phyloP scores from a whole-genome alignment of 192 early-diverging fungal species.

The Entomortierella beljakovae region DNA sequence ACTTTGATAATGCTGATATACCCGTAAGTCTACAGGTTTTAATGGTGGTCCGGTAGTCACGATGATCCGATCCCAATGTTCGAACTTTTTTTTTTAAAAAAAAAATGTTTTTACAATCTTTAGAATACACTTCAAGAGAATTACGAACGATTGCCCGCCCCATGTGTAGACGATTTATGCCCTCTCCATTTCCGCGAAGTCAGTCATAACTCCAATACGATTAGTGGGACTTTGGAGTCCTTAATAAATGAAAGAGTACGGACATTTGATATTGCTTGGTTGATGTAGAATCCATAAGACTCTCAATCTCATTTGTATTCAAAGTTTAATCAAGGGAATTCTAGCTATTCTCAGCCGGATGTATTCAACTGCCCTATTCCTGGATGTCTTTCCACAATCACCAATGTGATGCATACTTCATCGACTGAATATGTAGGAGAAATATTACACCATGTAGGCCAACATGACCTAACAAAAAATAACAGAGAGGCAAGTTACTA shows the following conservation, averaged over 20 bases:
- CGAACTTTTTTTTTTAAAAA: not conserved
- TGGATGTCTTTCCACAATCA: constrained; percentile 1
- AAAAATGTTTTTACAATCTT: not conserved
- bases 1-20: not conserved
- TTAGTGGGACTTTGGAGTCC: not conserved
- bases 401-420: not conserved
- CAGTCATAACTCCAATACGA: not conserved
- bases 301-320: not conserved
- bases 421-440: not conserved
- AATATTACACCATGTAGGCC: constrained; percentile 4
- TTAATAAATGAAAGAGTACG: constrained; percentile 1
- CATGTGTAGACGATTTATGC: constrained; percentile 7
- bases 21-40: not conserved
- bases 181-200: not conserved
- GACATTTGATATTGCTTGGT: not conserved
- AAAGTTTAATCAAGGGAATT: not conserved
- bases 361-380: constrained; percentile 12
- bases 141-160: constrained; percentile 13
- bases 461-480: constrained; percentile 9
- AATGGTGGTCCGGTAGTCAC: too few species aligned
- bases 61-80: too few species aligned
- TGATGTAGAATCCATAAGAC: not conserved
- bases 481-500: constrained; percentile 6
- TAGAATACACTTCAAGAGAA: not conserved
- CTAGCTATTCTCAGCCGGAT: constrained; percentile 9